Conservation (phyloP, 371 early-diverging fungal genomes). For the Lichtheimia corymbifera region DNA sequence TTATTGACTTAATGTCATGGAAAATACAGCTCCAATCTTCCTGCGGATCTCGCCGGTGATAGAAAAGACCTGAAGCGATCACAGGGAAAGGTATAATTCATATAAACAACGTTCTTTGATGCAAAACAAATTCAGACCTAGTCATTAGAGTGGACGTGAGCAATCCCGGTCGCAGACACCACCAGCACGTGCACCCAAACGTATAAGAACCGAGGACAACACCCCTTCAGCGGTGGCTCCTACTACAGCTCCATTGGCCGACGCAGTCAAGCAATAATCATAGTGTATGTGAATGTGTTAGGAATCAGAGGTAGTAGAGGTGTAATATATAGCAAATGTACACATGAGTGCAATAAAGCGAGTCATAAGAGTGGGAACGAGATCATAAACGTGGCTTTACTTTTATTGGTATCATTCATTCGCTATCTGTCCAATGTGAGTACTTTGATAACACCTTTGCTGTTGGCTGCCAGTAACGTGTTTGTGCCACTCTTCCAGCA, state of each 20-base stretch:
- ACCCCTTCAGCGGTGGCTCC: conserved; percentile 12
- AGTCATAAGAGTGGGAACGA: too few relatives aligned
- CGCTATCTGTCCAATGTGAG: conserved; percentile 53
- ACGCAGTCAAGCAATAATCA: conserved; percentile 3
- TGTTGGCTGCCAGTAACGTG: conserved; percentile 84
- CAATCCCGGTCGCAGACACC: neutral
- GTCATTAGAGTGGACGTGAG: conserved; percentile 1
- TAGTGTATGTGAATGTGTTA: conserved; percentile 1
- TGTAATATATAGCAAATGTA: too few relatives aligned
- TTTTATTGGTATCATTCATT: neutral
- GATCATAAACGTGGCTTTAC: too few relatives aligned
- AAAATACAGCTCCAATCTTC: conserved; percentile 24
- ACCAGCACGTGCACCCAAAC: neutral
- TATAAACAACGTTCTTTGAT: neutral
- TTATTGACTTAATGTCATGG: neutral
- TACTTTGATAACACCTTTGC: conserved; percentile 85
- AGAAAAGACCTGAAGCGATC: conserved; percentile 38
- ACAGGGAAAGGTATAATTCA: conserved; percentile 1
- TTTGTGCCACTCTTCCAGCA: conserved; percentile 84
- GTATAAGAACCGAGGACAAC: neutral
- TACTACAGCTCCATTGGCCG: conserved; percentile 6
- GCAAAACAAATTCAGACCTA: neutral
- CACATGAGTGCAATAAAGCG: too few relatives aligned
- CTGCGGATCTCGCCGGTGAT: conserved; percentile 47
- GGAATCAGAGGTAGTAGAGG: too few relatives aligned